Conservation (phyloP, 495 filamentous ascomycete genomes). For the Podospora pseudoanserina region DNA sequence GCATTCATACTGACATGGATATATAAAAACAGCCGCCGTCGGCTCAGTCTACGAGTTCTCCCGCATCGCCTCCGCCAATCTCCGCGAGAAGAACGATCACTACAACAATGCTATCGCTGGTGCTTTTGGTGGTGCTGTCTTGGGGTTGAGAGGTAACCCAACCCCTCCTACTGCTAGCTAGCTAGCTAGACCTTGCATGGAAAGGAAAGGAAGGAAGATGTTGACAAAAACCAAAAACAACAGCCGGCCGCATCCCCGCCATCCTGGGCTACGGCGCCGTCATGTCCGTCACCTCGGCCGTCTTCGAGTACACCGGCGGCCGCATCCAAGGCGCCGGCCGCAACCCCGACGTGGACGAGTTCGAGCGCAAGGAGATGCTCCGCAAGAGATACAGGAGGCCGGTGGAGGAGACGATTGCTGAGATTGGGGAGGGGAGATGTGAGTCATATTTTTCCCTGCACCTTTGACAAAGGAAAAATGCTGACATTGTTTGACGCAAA, state of each 20-base stretch:
- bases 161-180: background rate
- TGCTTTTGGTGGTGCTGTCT: conserved; percentile 38
- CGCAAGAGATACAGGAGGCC: conserved; percentile 71
- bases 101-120: conserved; percentile 40
- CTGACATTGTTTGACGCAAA: conserved; percentile 27
- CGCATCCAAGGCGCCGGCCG: conserved; percentile 54
- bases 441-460: conserved; percentile 24
- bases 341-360: conserved; percentile 67
- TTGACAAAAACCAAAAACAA: background rate
- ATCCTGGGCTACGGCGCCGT: conserved; percentile 72
- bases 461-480: background rate
- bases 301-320: conserved; percentile 77
- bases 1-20: conserved; percentile 26
- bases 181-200: no score
- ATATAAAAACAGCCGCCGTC: conserved; percentile 55
- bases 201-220: no score
- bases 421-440: conserved; percentile 91
- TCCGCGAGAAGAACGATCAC: conserved; percentile 45
- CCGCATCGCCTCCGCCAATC: conserved; percentile 40
- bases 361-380: conserved; percentile 70
- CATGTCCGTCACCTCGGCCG: conserved; percentile 59
- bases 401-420: conserved; percentile 73
- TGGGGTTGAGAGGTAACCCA: conserved; percentile 36
- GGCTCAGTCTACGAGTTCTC: conserved; percentile 77
- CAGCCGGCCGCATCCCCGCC: conserved; percentile 70